These are phyloP conservation scores for Emericellopsis atlantica DNA, from an alignment of 2,329 filamentous ascomycete species.

Conservation along the genomic window DNA sequence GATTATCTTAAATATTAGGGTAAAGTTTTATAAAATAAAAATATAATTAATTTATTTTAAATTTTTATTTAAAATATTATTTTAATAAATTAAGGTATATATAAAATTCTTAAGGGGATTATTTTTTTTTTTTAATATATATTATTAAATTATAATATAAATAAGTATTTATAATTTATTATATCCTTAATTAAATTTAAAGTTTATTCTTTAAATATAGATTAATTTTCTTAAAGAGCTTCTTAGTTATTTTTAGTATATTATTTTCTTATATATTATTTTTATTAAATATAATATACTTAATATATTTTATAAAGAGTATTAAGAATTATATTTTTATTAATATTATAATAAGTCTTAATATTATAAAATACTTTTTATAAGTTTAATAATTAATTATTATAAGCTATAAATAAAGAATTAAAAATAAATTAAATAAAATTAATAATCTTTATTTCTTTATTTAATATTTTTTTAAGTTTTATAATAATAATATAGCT, in stretches of 20 bases:
- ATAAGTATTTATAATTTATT: neutral
- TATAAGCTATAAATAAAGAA: neutral
- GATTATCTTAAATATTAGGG: no score
- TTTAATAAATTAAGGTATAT: no score
- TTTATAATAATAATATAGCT: neutral
- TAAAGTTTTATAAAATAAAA: neutral
- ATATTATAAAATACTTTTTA: no score
- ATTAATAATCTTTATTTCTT: neutral
- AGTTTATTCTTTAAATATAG: constrained; percentile 1
- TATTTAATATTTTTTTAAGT: neutral
- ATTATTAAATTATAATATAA: neutral
- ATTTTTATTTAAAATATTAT: constrained; percentile 2
- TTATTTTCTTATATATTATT: no score
- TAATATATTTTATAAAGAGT: no score
- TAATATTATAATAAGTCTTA: no score
- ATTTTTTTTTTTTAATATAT: constrained; percentile 39
- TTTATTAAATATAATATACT: no score
- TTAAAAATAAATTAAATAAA: neutral
- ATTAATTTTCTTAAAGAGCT: neutral
- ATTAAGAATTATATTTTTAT: no score
- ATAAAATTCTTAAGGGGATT: no score
- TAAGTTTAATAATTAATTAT: no score
- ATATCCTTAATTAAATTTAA: constrained; percentile 1
- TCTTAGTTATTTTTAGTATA: neutral
- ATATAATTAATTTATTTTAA: constrained; percentile 1